Evolutionary conservation across 768 basidiomycete genomes (phyloP).

Genomic region (Asterophora lycoperdoides): DNA sequence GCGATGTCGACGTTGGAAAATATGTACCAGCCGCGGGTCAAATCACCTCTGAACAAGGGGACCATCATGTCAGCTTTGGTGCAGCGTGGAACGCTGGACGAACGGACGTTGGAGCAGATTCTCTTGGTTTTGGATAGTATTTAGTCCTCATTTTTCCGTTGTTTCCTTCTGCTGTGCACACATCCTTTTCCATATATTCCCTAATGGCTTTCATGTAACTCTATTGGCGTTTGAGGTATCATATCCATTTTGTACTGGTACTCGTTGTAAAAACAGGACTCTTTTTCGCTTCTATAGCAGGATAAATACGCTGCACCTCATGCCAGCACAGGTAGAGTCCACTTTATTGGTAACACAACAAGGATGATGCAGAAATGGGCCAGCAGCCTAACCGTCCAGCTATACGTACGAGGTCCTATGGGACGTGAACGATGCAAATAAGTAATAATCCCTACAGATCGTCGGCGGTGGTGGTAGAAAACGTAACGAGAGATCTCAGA

Average conservation of each 20-base stretch:
- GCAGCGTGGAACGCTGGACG: slow-evolving; percentile 38
- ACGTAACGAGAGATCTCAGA: slow-evolving; percentile 3
- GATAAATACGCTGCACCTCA: too few species aligned
- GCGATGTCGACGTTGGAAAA: slow-evolving; percentile 41
- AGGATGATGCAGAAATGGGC: too few species aligned
- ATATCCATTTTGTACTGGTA: slow-evolving; percentile 4
- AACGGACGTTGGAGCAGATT: slow-evolving; percentile 44
- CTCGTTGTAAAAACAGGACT: neutral
- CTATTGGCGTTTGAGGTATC: neutral
- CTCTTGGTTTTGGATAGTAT: slow-evolving; percentile 29
- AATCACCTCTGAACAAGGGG: slow-evolving; percentile 19
- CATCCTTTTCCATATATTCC: neutral
- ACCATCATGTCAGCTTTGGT: slow-evolving; percentile 34
- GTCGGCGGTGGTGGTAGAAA: neutral
- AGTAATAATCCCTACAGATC: slow-evolving; percentile 7
- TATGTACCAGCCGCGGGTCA: slow-evolving; percentile 18
- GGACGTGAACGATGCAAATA: slow-evolving; percentile 3
- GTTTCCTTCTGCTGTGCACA: slow-evolving; percentile 4
- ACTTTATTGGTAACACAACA: slow-evolving; percentile 12
- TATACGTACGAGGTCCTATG: slow-evolving; percentile 7
- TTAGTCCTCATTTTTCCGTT: slow-evolving; percentile 16
- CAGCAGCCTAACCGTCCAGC: slow-evolving; percentile 7
- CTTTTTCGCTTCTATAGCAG: too few species aligned
- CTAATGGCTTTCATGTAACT: slow-evolving; percentile 8
- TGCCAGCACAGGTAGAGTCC: too few species aligned